These are phyloP conservation scores for Aspergillus uvarum DNA, from an alignment of 2,329 filamentous ascomycete species.

Conservation along the genomic window DNA sequence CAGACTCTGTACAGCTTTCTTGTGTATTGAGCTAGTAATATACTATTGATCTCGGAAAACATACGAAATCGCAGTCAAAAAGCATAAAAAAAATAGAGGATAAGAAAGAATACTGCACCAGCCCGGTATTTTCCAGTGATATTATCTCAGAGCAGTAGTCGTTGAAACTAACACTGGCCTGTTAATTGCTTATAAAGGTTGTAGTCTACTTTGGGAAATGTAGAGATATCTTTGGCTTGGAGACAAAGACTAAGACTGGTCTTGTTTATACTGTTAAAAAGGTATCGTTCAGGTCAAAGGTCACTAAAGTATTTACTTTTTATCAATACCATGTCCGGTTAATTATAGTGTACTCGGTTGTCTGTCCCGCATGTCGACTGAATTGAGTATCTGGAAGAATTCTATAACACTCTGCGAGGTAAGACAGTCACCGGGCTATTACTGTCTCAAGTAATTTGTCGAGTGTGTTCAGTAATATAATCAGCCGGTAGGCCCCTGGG, in stretches of 20 bases:
- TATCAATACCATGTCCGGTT: slow-evolving; percentile 13
- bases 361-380: slow-evolving; percentile 17
- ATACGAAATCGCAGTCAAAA: too few species aligned
- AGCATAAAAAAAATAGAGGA: too few species aligned
- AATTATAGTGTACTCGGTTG: slow-evolving; percentile 26
- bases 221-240: neutral
- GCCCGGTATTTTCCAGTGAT: slow-evolving; percentile 12
- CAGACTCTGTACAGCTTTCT: too few species aligned
- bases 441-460: slow-evolving; percentile 22
- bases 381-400: slow-evolving; percentile 28
- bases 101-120: too few species aligned
- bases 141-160: slow-evolving; percentile 11
- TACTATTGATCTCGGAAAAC: too few species aligned
- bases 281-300: slow-evolving; percentile 20
- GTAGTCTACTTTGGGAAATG: slow-evolving; percentile 12
- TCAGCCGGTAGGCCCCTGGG: slow-evolving; percentile 26
- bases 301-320: slow-evolving; percentile 19
- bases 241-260: slow-evolving; percentile 10
- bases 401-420: slow-evolving; percentile 17
- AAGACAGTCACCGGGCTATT: slow-evolving; percentile 18
- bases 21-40: too few species aligned
- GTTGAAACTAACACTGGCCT: slow-evolving; percentile 20
- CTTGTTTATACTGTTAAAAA: slow-evolving; percentile 21
- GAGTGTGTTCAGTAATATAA: slow-evolving; percentile 27
- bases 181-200: slow-evolving; percentile 18